Conservation (phyloP, 805 yeast genomes). For the Starmerella vaccinii region DNA sequence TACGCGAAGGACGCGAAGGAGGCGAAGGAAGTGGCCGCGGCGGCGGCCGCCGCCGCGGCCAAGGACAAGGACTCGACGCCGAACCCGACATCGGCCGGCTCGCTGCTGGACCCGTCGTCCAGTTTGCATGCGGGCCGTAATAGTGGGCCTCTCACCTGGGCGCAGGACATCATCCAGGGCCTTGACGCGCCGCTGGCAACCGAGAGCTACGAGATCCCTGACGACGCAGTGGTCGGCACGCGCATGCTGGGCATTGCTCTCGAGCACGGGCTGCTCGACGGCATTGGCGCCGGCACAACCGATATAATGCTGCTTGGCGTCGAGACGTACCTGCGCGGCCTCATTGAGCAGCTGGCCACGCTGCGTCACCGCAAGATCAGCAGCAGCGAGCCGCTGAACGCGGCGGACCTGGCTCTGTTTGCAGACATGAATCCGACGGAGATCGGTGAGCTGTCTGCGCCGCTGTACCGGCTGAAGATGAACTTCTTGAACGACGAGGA, state of each 20-base stretch:
- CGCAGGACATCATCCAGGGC: slow-evolving; percentile 83
- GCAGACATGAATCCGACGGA: slow-evolving; percentile 30
- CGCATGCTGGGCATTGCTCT: slow-evolving; percentile 74
- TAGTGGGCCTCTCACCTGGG: slow-evolving; percentile 49
- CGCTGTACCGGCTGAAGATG: slow-evolving; percentile 30
- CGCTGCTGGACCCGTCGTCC: slow-evolving; percentile 17
- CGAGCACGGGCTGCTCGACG: slow-evolving; percentile 81
- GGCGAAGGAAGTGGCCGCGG: too few species aligned
- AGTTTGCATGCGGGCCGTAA: slow-evolving; percentile 26
- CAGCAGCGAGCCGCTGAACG: slow-evolving; percentile 29
- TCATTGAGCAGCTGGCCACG: slow-evolving; percentile 55
- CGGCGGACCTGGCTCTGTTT: slow-evolving; percentile 30
- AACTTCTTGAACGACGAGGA: slow-evolving; percentile 32
- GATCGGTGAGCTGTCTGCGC: slow-evolving; percentile 32
- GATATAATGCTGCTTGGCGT: slow-evolving; percentile 71
- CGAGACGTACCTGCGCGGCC: slow-evolving; percentile 60
- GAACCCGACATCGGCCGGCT: not conserved
- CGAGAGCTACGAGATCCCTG: slow-evolving; percentile 76
- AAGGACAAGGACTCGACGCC: not conserved
- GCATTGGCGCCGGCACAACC: slow-evolving; percentile 64
- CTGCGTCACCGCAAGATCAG: slow-evolving; percentile 26
- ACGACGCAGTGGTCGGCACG: slow-evolving; percentile 52
- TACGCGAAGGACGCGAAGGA: not conserved
- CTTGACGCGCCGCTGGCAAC: slow-evolving; percentile 70
- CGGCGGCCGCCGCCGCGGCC: too few species aligned